Base-by-base conservation (phyloP, 768 basidiomycete genomes). In the Rhodotorula toruloides region DNA sequence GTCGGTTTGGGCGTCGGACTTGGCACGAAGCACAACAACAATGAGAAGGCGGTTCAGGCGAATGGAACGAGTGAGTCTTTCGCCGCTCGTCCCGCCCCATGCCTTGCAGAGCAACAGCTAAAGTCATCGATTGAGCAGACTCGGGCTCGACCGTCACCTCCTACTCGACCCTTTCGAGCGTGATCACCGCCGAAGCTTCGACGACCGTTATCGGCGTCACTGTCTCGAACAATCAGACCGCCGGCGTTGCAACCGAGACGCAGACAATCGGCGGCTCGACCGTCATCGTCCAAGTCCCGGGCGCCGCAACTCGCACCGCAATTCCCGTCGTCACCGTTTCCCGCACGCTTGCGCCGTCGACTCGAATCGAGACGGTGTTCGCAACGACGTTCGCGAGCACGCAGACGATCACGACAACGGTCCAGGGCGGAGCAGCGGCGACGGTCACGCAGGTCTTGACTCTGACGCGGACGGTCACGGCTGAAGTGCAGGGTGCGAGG, bases 1-100 rank as follows among this genome's bases (percentile, higher is more conserved):
- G 63, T 69, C 6, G 68, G 68, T 1, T 31, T 69, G 8, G 68
- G 68, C 0, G 68, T 69, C 4, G 68, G 68, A 21, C 42, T 69
- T 11, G 66, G 66, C 3, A 54, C 55, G 21, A 58, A 48, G 56
- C 42, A 67, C 44, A 48, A 58, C 31, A n/a, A 31, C 12, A 21
- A 14, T 14, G 47, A 16, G 10, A 42, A 25, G 7, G 16, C 25
- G 22, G n/a, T 22, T 9, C 50, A 36, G 11, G 39, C 37, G 12
- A 19, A 34, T 17, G 40, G 31, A 61, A 54, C 16, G 13, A 42
- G 65, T 53, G 2, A 32, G 29, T 22, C 19, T 39, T 11, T 34
- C 32, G 8, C n/a, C 40, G 7, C 42, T 13, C 11, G 2, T 1
- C 29, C 22, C 25, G 8, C 0, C 27, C 21, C 12, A 4, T 4